phyloP scores from a whole-genome alignment of 2,329 filamentous ascomycete genomes.

The Cytospora mali region DNA sequence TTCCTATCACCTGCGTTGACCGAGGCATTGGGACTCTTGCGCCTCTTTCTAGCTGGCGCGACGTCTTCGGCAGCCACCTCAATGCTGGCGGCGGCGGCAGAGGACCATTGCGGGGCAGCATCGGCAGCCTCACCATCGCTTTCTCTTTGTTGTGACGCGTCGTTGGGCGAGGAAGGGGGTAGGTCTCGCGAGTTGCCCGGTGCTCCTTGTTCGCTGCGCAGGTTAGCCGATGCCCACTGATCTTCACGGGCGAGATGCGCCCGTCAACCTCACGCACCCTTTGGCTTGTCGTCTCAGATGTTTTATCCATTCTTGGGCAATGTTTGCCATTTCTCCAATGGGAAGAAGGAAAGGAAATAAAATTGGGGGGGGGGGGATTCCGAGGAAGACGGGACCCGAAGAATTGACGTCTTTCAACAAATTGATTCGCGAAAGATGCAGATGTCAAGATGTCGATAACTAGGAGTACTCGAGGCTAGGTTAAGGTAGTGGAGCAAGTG shows the following conservation, averaged over 20 bases:
- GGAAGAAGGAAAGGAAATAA: too few species aligned
- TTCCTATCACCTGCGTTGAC: slow-evolving; percentile 10
- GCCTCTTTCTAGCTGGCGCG: slow-evolving; percentile 8
- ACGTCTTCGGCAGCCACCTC: not conserved
- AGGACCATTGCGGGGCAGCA: not conserved
- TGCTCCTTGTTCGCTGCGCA: not conserved
- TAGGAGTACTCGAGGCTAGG: too few species aligned
- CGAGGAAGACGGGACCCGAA: too few species aligned
- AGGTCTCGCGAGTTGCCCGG: not conserved
- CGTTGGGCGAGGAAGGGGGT: not conserved
- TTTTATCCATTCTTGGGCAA: slow-evolving; percentile 7
- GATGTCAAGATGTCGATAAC: too few species aligned
- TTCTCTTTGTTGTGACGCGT: not conserved
- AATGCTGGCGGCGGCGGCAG: not conserved
- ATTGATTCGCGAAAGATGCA: too few species aligned
- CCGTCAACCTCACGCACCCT: not conserved
- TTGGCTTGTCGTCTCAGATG: slow-evolving; percentile 9
- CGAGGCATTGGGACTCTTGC: slow-evolving; percentile 12
- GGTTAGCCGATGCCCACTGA: not conserved
- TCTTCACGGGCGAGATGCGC: not conserved
- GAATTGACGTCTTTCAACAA: too few species aligned
- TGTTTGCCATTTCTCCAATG: slow-evolving; percentile 1
- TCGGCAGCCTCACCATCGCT: not conserved
- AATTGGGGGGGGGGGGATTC: not conserved
- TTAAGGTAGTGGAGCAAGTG: too few species aligned